These are phyloP conservation scores for Centrapalus pauciflorus DNA, from an alignment of 129 eudicot genomes.

Conservation along the genomic window DNA sequence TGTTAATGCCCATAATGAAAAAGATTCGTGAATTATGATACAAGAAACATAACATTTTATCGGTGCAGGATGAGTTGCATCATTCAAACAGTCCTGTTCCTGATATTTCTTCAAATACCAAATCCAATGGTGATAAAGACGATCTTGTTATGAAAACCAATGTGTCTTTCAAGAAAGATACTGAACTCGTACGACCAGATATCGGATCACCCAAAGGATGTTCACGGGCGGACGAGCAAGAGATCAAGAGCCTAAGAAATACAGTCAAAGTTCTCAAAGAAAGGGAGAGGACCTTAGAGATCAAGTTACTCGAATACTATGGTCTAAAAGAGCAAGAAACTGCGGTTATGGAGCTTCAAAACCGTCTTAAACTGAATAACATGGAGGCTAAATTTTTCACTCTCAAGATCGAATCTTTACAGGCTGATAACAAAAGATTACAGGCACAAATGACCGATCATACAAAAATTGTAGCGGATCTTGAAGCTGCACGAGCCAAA, in stretches of 20 bases:
- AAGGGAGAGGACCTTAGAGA: slow-evolving; percentile 64
- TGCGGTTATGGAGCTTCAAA: slow-evolving; percentile 78
- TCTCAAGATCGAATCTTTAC: slow-evolving; percentile 66
- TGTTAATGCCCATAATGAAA: neutral
- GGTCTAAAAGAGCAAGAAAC: slow-evolving; percentile 91
- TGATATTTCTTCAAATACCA: slow-evolving; percentile 28
- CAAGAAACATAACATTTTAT: neutral
- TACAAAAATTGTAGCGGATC: slow-evolving; percentile 51
- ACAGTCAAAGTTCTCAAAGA: slow-evolving; percentile 54
- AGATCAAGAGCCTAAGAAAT: slow-evolving; percentile 50
- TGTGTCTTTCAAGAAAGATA: slow-evolving; percentile 16
- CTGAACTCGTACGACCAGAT: slow-evolving; percentile 3
- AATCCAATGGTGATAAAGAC: slow-evolving; percentile 36
- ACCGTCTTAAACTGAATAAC: slow-evolving; percentile 54
- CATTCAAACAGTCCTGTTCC: slow-evolving; percentile 18
- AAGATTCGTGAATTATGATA: neutral
- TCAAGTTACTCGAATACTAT: slow-evolving; percentile 77
- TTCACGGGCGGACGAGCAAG: slow-evolving; percentile 37
- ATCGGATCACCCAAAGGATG: slow-evolving; percentile 24
- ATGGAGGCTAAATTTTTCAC: slow-evolving; percentile 66
- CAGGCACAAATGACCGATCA: slow-evolving; percentile 60
- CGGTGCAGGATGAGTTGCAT: slow-evolving; percentile 34
- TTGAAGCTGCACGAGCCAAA: slow-evolving; percentile 70
- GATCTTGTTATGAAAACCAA: slow-evolving; percentile 15
- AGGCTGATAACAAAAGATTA: slow-evolving; percentile 53